phyloP scores from a whole-genome alignment of 352 stramenopile genomes.

The Pythium angustatum region DNA sequence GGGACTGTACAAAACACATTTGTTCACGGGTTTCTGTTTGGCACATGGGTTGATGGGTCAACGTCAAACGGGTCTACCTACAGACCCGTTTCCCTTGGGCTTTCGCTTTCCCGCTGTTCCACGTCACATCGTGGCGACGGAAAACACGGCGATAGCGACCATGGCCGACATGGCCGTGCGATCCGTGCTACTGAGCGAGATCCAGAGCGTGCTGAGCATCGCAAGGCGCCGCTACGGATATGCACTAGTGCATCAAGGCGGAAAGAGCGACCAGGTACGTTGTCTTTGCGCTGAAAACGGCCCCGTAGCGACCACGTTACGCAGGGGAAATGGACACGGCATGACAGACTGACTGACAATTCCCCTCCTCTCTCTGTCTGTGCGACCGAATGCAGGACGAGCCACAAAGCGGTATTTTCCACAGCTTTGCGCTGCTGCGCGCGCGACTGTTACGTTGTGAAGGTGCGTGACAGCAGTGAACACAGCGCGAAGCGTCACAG shows the following conservation, averaged over 20 bases:
- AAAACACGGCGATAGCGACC: constrained; percentile 3
- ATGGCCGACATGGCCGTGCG: constrained; percentile 32
- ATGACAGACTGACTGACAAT: too few species aligned
- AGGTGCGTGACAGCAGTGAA: constrained; percentile 53
- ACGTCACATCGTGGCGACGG: constrained; percentile 10
- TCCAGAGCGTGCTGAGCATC: constrained; percentile 71
- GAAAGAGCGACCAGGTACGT: constrained; percentile 8
- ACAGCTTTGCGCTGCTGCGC: constrained; percentile 61
- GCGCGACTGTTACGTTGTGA: constrained; percentile 60
- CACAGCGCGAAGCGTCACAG: too few species aligned
- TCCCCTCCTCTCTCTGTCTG: too few species aligned
- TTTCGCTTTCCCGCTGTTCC: too few species aligned
- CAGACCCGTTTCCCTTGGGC: neutral
- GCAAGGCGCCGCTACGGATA: constrained; percentile 58
- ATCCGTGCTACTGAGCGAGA: constrained; percentile 66
- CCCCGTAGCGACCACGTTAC: neutral
- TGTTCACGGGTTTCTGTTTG: neutral
- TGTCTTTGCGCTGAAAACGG: constrained; percentile 6
- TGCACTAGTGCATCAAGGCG: constrained; percentile 30
- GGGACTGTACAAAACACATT: neutral
- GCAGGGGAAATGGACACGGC: too few species aligned
- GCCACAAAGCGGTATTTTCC: constrained; percentile 50
- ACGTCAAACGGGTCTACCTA: neutral
- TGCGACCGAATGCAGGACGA: constrained; percentile 47
- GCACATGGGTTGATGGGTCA: neutral